Base-by-base conservation (phyloP, 2,329 filamentous ascomycete species). In the Alternaria arborescens region DNA sequence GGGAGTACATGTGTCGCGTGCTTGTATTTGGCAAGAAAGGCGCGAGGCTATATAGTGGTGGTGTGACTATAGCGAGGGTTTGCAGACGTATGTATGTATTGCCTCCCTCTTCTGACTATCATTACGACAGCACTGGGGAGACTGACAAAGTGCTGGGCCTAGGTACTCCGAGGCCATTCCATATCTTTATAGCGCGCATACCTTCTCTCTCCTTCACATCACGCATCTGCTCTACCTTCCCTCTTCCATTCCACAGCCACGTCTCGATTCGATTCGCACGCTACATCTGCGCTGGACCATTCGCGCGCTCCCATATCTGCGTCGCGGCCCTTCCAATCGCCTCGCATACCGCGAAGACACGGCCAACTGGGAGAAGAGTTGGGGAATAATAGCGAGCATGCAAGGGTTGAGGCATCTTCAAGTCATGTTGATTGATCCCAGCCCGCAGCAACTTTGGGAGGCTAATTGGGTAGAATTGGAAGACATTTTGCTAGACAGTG, bases 331-430 rank as follows among this genome's bases (percentile, higher is more conserved):
- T 2, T 58, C 63, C 0, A 63, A 66, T 3, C 67, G 65, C 18
- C 61, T 70, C 26, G 75, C 75, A 3, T 78, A 77, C 48, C 74
- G 68, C 26, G 76, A 78, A 44, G 76, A 78, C 26, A 78, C 76
- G 1, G 60, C 55, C 30, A 76, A 76, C 43, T 78, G 76, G 76
- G 68, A 72, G 46, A 66, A 62, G 3, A 70, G 55, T 1, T 78
- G 76, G 76, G 30, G 30, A 0, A 73, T 75, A 0, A 43, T 78
- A 16, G 67, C 72, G 0, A 40, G 57, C 1, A 74, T 78, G 75
- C 46, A 64, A 16, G 67, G 69, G 3, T 36, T 78, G 46, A 50
- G 66, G 16, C 64, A 72, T 42, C 52, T 78, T 38, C 65, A 60
- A 24, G 75, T 78, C 7, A 65, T 66, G 18, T 20, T 78, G 16